Conservation (phyloP, 2,329 filamentous ascomycete species). For the Fusarium stilboides region DNA sequence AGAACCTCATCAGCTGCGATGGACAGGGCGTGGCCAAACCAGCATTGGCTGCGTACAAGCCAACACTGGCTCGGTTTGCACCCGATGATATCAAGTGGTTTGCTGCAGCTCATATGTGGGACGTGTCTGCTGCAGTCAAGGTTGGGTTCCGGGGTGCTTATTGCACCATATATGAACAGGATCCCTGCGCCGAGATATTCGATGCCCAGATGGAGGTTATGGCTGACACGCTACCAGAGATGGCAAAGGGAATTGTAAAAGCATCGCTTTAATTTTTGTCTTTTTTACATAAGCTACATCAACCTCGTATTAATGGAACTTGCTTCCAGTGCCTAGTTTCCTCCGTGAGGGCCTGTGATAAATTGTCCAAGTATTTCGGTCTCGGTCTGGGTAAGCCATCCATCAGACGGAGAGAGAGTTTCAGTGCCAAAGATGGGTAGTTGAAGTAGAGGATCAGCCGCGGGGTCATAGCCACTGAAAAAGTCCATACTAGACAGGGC, state of each 20-base stretch:
- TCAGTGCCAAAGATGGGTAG: neutral
- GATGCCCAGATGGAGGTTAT: conserved; percentile 2
- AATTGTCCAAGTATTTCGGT: conserved; percentile 5
- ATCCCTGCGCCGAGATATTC: conserved; percentile 12
- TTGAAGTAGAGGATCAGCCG: conserved; percentile 8
- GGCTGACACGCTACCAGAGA: conserved; percentile 5
- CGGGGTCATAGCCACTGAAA: conserved; percentile 11
- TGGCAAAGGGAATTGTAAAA: conserved; percentile 10
- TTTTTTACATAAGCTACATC: neutral
- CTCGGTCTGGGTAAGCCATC: conserved; percentile 5
- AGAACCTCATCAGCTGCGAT: conserved; percentile 69
- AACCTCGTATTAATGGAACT: no score
- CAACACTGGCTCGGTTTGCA: conserved; percentile 50
- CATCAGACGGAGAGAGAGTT: conserved; percentile 3
- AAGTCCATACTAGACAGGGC: conserved; percentile 13
- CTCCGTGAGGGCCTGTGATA: conserved; percentile 1
- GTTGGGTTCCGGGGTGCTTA: conserved; percentile 19
- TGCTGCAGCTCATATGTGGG: conserved; percentile 73
- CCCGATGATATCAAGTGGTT: conserved; percentile 65
- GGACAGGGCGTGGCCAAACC: conserved; percentile 34
- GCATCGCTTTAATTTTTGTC: neutral
- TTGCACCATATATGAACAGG: conserved; percentile 14
- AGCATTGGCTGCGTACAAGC: conserved; percentile 62
- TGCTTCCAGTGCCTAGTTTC: neutral
- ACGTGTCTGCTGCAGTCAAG: conserved; percentile 65